These are phyloP conservation scores for Pseudozyma sp. DNA, from an alignment of 1,284 basidiomycete species.

Conservation along the genomic window DNA sequence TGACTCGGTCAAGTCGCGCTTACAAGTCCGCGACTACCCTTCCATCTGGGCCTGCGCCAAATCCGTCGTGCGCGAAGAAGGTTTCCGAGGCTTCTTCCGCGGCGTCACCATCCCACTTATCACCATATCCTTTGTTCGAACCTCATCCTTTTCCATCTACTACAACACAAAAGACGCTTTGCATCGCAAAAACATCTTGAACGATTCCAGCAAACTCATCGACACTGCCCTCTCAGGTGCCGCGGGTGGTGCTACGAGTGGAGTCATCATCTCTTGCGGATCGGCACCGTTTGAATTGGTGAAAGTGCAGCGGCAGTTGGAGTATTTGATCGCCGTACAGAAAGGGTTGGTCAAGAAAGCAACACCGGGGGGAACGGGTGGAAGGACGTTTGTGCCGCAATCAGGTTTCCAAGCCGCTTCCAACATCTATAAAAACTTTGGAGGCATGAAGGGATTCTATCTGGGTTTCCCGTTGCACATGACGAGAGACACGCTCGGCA, in stretches of 20 bases:
- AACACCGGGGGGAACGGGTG: neutral
- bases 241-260: constrained; percentile 80
- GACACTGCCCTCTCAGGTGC: constrained; percentile 60
- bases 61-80: constrained; percentile 82
- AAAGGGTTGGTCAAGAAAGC: constrained; percentile 72
- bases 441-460: constrained; percentile 67
- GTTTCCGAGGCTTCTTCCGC: constrained; percentile 88
- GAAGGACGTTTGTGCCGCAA: constrained; percentile 51
- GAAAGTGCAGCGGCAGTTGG: constrained; percentile 85
- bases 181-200: constrained; percentile 66
- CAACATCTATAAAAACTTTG: constrained; percentile 63
- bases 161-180: constrained; percentile 86
- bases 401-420: constrained; percentile 62
- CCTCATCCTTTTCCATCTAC: constrained; percentile 92
- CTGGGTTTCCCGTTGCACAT: constrained; percentile 65
- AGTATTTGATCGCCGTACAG: constrained; percentile 88
- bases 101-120: constrained; percentile 85
- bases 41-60: constrained; percentile 63
- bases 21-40: constrained; percentile 67
- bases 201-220: constrained; percentile 28
- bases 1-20: constrained; percentile 64
- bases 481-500: constrained; percentile 57
- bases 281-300: constrained; percentile 86
- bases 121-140: constrained; percentile 96
- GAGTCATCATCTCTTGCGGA: constrained; percentile 77